Evolutionary conservation across 345 rosid species (phyloP).

Genomic region (Cardiospermum halicacabum): DNA sequence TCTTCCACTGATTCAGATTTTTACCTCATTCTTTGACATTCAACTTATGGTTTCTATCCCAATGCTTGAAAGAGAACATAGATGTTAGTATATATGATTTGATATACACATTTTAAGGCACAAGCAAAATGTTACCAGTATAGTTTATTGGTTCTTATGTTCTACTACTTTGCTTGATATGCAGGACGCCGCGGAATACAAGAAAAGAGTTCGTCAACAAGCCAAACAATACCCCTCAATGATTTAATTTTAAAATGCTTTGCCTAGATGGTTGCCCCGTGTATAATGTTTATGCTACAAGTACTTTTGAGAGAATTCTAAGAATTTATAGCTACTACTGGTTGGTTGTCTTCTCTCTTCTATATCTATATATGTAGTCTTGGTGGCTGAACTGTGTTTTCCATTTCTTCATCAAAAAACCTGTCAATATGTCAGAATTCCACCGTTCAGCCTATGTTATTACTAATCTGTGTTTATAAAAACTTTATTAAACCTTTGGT

Average conservation of each 20-base stretch:
- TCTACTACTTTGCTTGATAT: neutral
- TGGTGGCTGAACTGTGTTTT: slow-evolving; percentile 15
- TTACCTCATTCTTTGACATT: too few relatives aligned
- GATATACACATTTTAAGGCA: too few relatives aligned
- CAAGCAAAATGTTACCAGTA: neutral
- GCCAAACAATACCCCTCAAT: slow-evolving; percentile 85
- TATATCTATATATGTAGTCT: slow-evolving; percentile 15
- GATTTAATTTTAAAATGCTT: slow-evolving; percentile 22
- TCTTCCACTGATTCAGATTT: too few relatives aligned
- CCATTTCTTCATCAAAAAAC: neutral
- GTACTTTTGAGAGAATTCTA: slow-evolving; percentile 15
- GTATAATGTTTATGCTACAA: slow-evolving; percentile 26
- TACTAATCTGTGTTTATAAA: slow-evolving; percentile 12
- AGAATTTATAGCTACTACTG: slow-evolving; percentile 24
- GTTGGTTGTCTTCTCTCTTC: slow-evolving; percentile 17
- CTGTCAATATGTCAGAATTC: slow-evolving; percentile 15
- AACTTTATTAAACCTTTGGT: slow-evolving; percentile 2
- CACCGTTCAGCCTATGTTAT: slow-evolving; percentile 12
- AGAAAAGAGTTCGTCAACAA: slow-evolving; percentile 83
- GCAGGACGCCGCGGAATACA: slow-evolving; percentile 79
- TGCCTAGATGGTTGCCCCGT: slow-evolving; percentile 9
- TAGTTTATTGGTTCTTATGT: neutral
- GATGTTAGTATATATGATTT: too few relatives aligned
- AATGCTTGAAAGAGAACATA: too few relatives aligned
- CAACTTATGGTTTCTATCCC: too few relatives aligned